phyloP scores from a whole-genome alignment of 805 yeast genomes.

The Pichia paraexigua region DNA sequence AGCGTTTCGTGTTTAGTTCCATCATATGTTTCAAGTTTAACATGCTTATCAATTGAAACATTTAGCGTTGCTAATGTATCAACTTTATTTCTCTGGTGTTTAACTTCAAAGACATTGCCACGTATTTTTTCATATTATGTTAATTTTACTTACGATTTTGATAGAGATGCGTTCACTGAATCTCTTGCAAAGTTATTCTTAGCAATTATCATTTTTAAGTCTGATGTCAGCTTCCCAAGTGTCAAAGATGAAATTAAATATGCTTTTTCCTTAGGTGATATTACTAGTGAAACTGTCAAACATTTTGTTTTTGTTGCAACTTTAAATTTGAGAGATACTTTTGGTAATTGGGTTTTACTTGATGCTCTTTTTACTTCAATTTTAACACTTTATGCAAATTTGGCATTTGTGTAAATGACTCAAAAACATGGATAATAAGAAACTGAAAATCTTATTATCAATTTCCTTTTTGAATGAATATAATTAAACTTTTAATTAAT shows the following conservation, averaged over 20 bases:
- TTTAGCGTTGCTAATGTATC: slow-evolving; percentile 28
- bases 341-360: slow-evolving; percentile 42
- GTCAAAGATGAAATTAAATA: slow-evolving; percentile 26
- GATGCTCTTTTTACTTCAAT: slow-evolving; percentile 39
- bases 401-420: slow-evolving; percentile 21
- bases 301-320: slow-evolving; percentile 28
- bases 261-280: slow-evolving; percentile 24
- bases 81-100: slow-evolving; percentile 34
- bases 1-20: slow-evolving; percentile 21
- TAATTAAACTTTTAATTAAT: background rate
- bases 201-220: slow-evolving; percentile 30
- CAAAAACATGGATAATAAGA: background rate
- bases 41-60: slow-evolving; percentile 31
- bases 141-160: slow-evolving; percentile 47
- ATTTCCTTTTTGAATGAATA: background rate
- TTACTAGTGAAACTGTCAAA: slow-evolving; percentile 15
- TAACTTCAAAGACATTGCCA: slow-evolving; percentile 35
- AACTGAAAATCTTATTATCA: background rate
- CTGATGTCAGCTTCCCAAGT: slow-evolving; percentile 17
- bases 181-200: slow-evolving; percentile 38
- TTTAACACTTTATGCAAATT: slow-evolving; percentile 41
- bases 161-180: slow-evolving; percentile 45
- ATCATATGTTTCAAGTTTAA: slow-evolving; percentile 11
- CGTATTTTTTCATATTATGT: slow-evolving; percentile 39
- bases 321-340: slow-evolving; percentile 32